phyloP scores from a whole-genome alignment of 208 protist species.

The Trypanosoma boissoni region DNA sequence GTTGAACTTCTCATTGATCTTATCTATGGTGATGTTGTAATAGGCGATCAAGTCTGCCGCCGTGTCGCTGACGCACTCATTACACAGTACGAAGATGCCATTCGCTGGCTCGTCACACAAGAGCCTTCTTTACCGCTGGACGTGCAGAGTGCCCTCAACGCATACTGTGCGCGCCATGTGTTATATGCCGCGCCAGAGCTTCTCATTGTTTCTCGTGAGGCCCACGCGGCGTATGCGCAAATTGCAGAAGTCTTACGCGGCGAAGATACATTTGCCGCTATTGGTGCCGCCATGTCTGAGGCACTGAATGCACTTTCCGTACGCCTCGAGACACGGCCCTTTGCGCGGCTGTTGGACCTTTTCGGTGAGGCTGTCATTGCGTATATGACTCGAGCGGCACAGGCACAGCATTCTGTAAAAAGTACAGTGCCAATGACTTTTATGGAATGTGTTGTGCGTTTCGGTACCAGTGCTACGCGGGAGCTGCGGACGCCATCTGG shows the following conservation, averaged over 20 bases:
- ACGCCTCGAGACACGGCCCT: slow-evolving; percentile 24
- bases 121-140: slow-evolving; percentile 23
- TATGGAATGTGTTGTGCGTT: slow-evolving; percentile 11
- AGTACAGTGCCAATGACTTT: slow-evolving; percentile 11
- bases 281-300: slow-evolving; percentile 16
- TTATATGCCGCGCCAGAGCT: slow-evolving; percentile 39
- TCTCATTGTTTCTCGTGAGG: slow-evolving; percentile 29
- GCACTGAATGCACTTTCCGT: slow-evolving; percentile 16
- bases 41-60: slow-evolving; percentile 36
- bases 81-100: slow-evolving; percentile 26
- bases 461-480: too few relatives aligned
- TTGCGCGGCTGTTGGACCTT: slow-evolving; percentile 31
- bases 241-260: slow-evolving; percentile 31
- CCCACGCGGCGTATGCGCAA: slow-evolving; percentile 26
- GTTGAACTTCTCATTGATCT: slow-evolving; percentile 60
- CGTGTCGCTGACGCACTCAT: slow-evolving; percentile 42
- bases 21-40: slow-evolving; percentile 59
- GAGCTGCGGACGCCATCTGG: too few relatives aligned
- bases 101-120: slow-evolving; percentile 26
- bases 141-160: slow-evolving; percentile 42
- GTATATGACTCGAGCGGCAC: slow-evolving; percentile 33
- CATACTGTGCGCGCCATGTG: slow-evolving; percentile 53
- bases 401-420: slow-evolving; percentile 10
- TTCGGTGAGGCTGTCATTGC: slow-evolving; percentile 43
- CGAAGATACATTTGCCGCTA: neutral